A percentile compares a stretch with the other conserved stretches of the same genome.
phyloP scores from a whole-genome alignment of 108 stramenopile genomes.

The Nitzschia putrida region DNA sequence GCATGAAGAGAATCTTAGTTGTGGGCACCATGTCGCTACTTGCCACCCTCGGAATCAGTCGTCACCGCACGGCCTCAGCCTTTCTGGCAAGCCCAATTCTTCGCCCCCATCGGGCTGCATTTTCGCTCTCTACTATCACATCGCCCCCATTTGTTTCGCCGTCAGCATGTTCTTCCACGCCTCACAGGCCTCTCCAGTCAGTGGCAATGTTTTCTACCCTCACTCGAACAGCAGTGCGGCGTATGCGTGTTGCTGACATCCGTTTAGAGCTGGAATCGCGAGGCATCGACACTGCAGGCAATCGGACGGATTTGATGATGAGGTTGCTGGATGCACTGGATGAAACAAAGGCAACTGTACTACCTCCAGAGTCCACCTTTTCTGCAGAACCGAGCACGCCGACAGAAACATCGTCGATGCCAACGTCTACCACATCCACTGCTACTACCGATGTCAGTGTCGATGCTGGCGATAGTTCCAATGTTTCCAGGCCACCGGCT shows the following conservation, averaged over 20 bases:
- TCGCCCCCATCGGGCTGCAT: too few relatives aligned
- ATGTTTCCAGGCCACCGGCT: too few relatives aligned
- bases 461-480: too few relatives aligned
- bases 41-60: neutral
- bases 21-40: neutral
- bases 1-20: neutral
- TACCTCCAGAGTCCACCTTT: neutral
- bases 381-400: too few relatives aligned
- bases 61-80: neutral
- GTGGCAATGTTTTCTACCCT: neutral
- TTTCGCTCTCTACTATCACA: too few relatives aligned
- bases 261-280: neutral
- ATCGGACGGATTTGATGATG: constrained; percentile 3
- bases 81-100: too few relatives aligned
- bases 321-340: constrained; percentile 11
- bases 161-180: too few relatives aligned
- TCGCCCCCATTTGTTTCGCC: too few relatives aligned
- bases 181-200: too few relatives aligned
- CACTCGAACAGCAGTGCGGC: neutral
- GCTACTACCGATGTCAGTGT: too few relatives aligned
- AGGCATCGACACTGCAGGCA: constrained; percentile 12
- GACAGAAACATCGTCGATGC: too few relatives aligned
- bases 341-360: neutral
- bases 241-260: constrained; percentile 1
- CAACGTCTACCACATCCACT: too few relatives aligned